These are phyloP conservation scores for Chlorella sorokiniana DNA, from an alignment of 139 green algal genomes.

Conservation along the genomic window DNA sequence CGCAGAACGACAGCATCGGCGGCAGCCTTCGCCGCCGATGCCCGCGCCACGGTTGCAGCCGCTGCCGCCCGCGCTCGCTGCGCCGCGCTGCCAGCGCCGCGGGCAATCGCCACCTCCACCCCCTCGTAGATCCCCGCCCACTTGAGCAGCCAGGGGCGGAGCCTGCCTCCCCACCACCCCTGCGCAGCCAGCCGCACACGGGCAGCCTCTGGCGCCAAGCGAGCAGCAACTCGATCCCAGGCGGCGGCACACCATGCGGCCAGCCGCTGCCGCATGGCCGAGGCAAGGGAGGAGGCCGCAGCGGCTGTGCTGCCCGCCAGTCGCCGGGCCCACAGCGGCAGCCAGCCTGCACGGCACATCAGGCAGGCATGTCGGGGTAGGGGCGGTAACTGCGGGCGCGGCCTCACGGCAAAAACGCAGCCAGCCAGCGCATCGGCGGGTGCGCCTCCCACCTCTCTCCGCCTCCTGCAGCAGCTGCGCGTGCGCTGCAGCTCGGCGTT, in stretches of 20 bases:
- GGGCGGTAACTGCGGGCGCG: no score
- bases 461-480: constrained; percentile 2
- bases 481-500: constrained; percentile 6
- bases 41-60: neutral
- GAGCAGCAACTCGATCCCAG: neutral
- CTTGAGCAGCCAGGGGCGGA: neutral
- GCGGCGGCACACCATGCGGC: neutral
- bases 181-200: neutral
- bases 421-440: neutral
- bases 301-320: neutral
- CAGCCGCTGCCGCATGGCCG: neutral
- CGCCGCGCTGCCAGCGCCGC: neutral
- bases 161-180: neutral
- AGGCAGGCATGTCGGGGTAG: neutral
- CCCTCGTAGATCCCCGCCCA: neutral
- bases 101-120: neutral
- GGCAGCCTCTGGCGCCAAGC: neutral
- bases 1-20: constrained; percentile 18
- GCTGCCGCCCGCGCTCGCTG: neutral
- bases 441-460: neutral
- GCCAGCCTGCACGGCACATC: neutral
- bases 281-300: neutral
- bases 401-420: no score
- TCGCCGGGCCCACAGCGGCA: constrained; percentile 15
- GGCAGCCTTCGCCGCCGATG: neutral